Conservation (phyloP, 139 green algal species). For the Micractinium conductrix region DNA sequence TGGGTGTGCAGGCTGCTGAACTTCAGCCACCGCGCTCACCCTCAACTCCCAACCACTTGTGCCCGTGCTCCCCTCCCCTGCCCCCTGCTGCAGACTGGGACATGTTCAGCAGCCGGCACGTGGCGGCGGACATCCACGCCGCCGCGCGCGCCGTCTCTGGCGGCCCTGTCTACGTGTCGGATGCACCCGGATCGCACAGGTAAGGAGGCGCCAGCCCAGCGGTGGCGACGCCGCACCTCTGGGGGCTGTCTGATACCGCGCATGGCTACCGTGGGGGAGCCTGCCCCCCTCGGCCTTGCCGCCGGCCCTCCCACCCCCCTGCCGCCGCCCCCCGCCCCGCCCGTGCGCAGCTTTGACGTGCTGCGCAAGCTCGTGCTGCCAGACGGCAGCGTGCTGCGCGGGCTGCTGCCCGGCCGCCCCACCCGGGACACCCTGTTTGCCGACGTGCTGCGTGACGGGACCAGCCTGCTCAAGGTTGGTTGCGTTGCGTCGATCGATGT, state of each 20-base stretch:
- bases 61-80: not conserved
- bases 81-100: conserved; percentile 42
- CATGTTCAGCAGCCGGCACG: conserved; percentile 62
- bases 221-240: too few species aligned
- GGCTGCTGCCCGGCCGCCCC: conserved; percentile 80
- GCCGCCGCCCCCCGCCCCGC: not conserved
- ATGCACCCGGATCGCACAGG: conserved; percentile 86
- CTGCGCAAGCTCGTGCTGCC: conserved; percentile 76
- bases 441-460: conserved; percentile 83
- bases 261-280: too few species aligned
- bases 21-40: not conserved
- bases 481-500: too few species aligned
- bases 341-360: conserved; percentile 60
- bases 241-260: too few species aligned
- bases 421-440: conserved; percentile 91
- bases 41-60: not conserved
- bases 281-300: not conserved
- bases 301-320: not conserved
- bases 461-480: conserved; percentile 81
- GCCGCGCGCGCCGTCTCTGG: conserved; percentile 59
- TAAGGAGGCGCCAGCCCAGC: too few species aligned
- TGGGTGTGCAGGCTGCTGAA: too few species aligned
- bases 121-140: conserved; percentile 61
- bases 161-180: conserved; percentile 86
- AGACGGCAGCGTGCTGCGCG: conserved; percentile 72